Evolutionary conservation across 2,329 filamentous ascomycete genomes (phyloP).

Genomic region (Dactylellina sp.): DNA sequence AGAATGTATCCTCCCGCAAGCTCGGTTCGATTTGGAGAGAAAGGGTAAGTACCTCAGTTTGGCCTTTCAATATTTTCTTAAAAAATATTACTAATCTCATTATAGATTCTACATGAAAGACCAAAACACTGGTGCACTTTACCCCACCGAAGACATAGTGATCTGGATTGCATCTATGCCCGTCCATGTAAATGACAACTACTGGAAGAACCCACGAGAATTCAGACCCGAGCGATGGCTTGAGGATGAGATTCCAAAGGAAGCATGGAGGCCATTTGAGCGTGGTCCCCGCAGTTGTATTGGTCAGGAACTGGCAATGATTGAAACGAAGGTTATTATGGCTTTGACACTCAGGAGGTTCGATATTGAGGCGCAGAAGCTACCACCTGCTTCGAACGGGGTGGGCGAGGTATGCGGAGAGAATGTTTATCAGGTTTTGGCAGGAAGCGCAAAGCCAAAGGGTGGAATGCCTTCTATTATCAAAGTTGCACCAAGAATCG

Average conservation of each 20-base stretch:
- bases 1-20: slow-evolving; percentile 68
- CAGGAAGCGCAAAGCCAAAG: slow-evolving; percentile 58
- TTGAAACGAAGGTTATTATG: slow-evolving; percentile 68
- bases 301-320: slow-evolving; percentile 70
- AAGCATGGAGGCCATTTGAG: slow-evolving; percentile 69
- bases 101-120: slow-evolving; percentile 64
- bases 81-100: neutral
- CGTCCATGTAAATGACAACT: slow-evolving; percentile 63
- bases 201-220: slow-evolving; percentile 65
- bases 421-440: slow-evolving; percentile 58
- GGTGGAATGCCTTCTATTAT: slow-evolving; percentile 58
- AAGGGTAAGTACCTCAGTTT: slow-evolving; percentile 21
- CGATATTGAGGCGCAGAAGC: slow-evolving; percentile 66
- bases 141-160: slow-evolving; percentile 66
- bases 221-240: slow-evolving; percentile 67
- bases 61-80: neutral
- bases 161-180: slow-evolving; percentile 64
- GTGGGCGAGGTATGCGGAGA: slow-evolving; percentile 56
- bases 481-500: slow-evolving; percentile 36
- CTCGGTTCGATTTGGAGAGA: slow-evolving; percentile 63
- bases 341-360: slow-evolving; percentile 68
- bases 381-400: slow-evolving; percentile 56
- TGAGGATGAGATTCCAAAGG: slow-evolving; percentile 63
- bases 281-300: slow-evolving; percentile 70
- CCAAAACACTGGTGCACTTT: slow-evolving; percentile 64